Evolutionary conservation across 2,329 filamentous ascomycete species (phyloP).

Genomic region (Penicillium sumatraense): DNA sequence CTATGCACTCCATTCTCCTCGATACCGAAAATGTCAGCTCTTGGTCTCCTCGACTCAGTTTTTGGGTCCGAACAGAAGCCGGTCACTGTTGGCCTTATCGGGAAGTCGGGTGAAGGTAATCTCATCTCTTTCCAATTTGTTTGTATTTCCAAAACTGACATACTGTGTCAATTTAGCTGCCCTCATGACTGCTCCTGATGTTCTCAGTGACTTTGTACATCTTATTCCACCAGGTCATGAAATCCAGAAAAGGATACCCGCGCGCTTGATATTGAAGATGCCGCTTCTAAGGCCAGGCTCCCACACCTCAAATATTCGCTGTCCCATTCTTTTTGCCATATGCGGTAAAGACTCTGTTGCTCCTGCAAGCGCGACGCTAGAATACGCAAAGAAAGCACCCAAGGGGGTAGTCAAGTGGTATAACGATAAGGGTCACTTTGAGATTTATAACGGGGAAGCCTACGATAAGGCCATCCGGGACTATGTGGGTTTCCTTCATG

Average conservation of each 20-base stretch:
- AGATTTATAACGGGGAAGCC: slow-evolving; percentile 8
- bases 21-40: neutral
- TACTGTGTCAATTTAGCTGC: neutral
- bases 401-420: slow-evolving; percentile 6
- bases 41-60: neutral
- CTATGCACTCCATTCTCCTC: neutral
- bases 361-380: slow-evolving; percentile 1
- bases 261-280: neutral
- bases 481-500: neutral
- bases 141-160: neutral
- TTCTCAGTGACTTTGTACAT: neutral
- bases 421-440: slow-evolving; percentile 7
- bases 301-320: neutral
- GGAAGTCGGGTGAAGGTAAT: slow-evolving; percentile 1
- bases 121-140: neutral
- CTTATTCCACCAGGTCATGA: slow-evolving; percentile 1
- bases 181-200: slow-evolving; percentile 6
- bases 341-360: slow-evolving; percentile 7
- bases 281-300: slow-evolving; percentile 2
- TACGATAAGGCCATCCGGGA: slow-evolving; percentile 4
- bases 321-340: slow-evolving; percentile 4
- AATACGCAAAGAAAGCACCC: slow-evolving; percentile 6
- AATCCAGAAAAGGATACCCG: slow-evolving; percentile 1
- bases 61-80: neutral
- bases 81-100: neutral